These are phyloP conservation scores for Lablab purpureus DNA, from an alignment of 306 rosid genomes.

Conservation along the genomic window DNA sequence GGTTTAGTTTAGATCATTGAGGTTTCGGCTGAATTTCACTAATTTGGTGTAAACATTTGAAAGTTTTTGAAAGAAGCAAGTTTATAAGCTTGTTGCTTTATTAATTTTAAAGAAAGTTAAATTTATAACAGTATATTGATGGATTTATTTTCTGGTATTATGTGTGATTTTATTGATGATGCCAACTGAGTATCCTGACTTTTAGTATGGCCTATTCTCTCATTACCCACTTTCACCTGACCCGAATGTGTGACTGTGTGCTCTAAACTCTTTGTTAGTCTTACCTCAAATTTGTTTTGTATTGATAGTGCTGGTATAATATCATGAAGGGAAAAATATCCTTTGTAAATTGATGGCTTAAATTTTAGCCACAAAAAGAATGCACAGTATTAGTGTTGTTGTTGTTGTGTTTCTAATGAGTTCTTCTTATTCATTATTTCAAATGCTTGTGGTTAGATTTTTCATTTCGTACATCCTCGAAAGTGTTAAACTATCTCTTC, in stretches of 20 bases:
- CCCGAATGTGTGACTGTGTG: constrained; percentile 14
- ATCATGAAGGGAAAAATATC: neutral
- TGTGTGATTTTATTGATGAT: constrained; percentile 15
- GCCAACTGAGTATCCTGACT: constrained; percentile 10
- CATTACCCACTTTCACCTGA: constrained; percentile 4
- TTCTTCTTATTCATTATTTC: neutral
- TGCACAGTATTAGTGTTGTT: neutral
- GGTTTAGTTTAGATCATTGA: constrained; percentile 24
- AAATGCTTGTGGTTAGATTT: neutral
- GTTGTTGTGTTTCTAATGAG: neutral
- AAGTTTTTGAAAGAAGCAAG: neutral
- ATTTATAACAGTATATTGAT: neutral
- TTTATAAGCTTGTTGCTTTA: neutral
- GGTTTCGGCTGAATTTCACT: constrained; percentile 20
- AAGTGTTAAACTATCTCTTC: constrained; percentile 11
- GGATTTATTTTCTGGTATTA: neutral
- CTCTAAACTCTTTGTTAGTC: neutral
- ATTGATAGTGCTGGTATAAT: constrained; percentile 16
- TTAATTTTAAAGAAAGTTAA: constrained; percentile 9
- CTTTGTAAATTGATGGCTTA: neutral
- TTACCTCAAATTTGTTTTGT: constrained; percentile 1
- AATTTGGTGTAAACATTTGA: constrained; percentile 12
- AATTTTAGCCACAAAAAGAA: neutral
- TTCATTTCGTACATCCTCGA: neutral
- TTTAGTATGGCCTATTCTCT: neutral